Base-by-base conservation (phyloP, 805 yeast species). In the Komagataella pseudopastoris region DNA sequence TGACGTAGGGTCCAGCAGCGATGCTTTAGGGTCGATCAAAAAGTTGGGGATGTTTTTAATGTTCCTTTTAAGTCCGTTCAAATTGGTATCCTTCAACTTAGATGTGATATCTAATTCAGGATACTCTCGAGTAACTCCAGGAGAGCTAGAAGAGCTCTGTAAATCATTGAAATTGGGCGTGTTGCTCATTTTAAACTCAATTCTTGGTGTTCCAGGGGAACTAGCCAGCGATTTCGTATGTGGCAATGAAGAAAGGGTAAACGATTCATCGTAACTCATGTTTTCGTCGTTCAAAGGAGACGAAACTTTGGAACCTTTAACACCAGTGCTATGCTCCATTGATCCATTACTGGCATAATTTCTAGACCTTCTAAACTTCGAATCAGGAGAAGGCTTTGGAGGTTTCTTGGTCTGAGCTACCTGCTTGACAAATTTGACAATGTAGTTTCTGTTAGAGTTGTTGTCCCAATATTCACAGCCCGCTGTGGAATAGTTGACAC, bases 381-480 rank as follows among this genome's bases (percentile, higher is more conserved):
- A 30, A 14, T 30, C 39, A 2, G 39, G 39, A 5, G 39, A 14
- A 30, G 39, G 39, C 39, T 30, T 30, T 8, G 39, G 39, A 10
- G 14, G 1, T 20, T 44, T 44, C 46, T 44, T 44, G 20, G 46
- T 17, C 16, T 20, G 47, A 6, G n/a, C 17, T n/a, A 7, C n/a
- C n/a, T 22, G 22, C 47, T 45, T 45, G 7, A 16, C n/a, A 14
- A 45, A 45, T 16, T 23, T 20, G 24, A 88, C 65, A 46, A 69
- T 72, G 64, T 84, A 88, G 66, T 88, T 88, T 47, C 66, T 62
- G 50, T 61, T 60, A 44, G 66, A 55, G 65, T 88, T 88, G 67
- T 85, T 88, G 63, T 88, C 96, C 96, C 96, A 88, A 60, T 62
- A 75, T 56, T 81, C 89, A 47, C 60, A 58, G 14, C 74, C 73